A percentile compares a stretch with the other conserved stretches of the same genome.
Conservation (phyloP, 805 yeast genomes). For the Wickerhamia fluorescens region DNA sequence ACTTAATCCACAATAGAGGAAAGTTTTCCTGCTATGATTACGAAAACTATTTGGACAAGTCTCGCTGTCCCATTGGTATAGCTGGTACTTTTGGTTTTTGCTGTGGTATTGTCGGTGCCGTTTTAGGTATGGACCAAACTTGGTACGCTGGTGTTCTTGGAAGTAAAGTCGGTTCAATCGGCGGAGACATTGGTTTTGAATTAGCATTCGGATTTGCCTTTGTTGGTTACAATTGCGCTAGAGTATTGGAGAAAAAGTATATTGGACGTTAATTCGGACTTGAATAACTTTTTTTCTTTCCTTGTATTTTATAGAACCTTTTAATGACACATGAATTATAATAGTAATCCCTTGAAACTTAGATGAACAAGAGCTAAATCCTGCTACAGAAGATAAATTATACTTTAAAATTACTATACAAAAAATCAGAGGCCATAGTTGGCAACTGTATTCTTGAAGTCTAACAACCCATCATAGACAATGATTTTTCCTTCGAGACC, state of each 20-base stretch:
- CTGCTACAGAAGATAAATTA: too few relatives aligned
- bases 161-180: conserved; percentile 49
- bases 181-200: conserved; percentile 88
- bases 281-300: too few relatives aligned
- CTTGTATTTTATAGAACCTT: too few relatives aligned
- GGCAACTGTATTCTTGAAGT: conserved; percentile 10
- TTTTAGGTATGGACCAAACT: conserved; percentile 77
- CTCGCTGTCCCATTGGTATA: conserved; percentile 61
- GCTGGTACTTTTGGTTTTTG: conserved; percentile 77
- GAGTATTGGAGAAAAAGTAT: conserved; percentile 65
- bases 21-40: conserved; percentile 54
- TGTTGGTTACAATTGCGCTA: conserved; percentile 46
- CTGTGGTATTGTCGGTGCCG: conserved; percentile 82
- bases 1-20: conserved; percentile 68
- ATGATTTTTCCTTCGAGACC: conserved; percentile 24
- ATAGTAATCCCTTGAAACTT: too few relatives aligned
- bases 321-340: too few relatives aligned
- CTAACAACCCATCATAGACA: conserved; percentile 13
- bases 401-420: too few relatives aligned
- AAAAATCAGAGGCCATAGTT: too few relatives aligned
- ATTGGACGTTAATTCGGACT: conserved; percentile 45
- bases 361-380: too few relatives aligned
- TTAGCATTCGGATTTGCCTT: conserved; percentile 63
- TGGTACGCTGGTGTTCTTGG: conserved; percentile 79
- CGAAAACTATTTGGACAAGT: conserved; percentile 50